Evolutionary conservation across 306 rosid genomes (phyloP).

Genomic region (Senna tora): DNA sequence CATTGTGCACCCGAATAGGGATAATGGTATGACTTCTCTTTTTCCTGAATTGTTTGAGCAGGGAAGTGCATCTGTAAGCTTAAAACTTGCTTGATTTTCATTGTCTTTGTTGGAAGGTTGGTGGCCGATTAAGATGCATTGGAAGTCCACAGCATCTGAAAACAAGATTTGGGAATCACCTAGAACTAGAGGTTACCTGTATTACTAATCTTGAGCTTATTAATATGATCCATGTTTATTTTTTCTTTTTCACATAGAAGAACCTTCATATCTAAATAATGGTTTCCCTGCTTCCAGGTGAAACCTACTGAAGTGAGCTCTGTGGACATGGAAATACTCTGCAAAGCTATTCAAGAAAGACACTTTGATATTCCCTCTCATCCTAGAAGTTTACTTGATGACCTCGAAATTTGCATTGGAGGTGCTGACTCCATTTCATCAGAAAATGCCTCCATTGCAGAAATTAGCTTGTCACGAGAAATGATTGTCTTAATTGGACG

Average conservation of each 20-base stretch:
- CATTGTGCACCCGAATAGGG: conserved; percentile 90
- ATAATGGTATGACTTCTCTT: conserved; percentile 68
- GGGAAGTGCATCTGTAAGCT: conserved; percentile 5
- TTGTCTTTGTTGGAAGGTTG: conserved; percentile 66
- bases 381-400: conserved; percentile 79
- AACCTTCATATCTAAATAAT: conserved; percentile 38
- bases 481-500: conserved; percentile 70
- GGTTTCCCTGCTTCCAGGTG: conserved; percentile 52
- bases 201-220: conserved; percentile 7
- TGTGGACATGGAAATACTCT: conserved; percentile 70
- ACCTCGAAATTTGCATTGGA: conserved; percentile 90
- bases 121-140: conserved; percentile 83
- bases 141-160: conserved; percentile 97
- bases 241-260: conserved; percentile 7
- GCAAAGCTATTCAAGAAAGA: conserved; percentile 65
- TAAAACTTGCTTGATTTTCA: conserved; percentile 22
- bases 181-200: conserved; percentile 80
- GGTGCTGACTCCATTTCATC: conserved; percentile 57
- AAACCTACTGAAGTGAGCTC: conserved; percentile 85
- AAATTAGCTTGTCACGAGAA: conserved; percentile 78
- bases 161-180: conserved; percentile 90
- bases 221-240: conserved; percentile 1
- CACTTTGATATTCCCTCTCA: conserved; percentile 70
- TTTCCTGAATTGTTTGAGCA: conserved; percentile 39
- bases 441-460: conserved; percentile 69